These are phyloP conservation scores for Paxillus rubicundulus DNA, from an alignment of 768 basidiomycete genomes.

Conservation along the genomic window DNA sequence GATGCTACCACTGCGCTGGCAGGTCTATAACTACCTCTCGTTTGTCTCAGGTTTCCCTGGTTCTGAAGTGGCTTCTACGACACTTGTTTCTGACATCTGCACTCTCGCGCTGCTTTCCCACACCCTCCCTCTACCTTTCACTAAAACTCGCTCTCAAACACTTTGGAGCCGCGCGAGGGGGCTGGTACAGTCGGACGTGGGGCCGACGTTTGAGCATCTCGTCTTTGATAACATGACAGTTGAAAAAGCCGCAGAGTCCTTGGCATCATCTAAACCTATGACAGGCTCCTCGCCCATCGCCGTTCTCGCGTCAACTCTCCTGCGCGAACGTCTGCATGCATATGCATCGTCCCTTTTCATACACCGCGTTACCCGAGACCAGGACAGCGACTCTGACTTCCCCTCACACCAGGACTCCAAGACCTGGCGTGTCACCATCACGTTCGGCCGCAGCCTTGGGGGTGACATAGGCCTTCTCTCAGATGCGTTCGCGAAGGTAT, in stretches of 20 bases:
- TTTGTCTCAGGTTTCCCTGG: constrained; percentile 12
- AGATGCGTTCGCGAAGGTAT: constrained; percentile 53
- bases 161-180: constrained; percentile 42
- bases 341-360: constrained; percentile 59
- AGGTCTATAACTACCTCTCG: constrained; percentile 54
- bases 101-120: constrained; percentile 58
- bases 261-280: constrained; percentile 22
- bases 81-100: constrained; percentile 46
- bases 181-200: constrained; percentile 23
- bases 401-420: constrained; percentile 25
- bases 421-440: constrained; percentile 49
- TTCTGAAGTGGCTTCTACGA: constrained; percentile 23
- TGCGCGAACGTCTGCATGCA: constrained; percentile 50
- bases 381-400: constrained; percentile 14
- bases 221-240: constrained; percentile 52
- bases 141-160: constrained; percentile 40
- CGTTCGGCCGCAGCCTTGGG: constrained; percentile 62
- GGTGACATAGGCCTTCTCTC: constrained; percentile 55
- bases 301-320: constrained; percentile 47
- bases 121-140: constrained; percentile 38
- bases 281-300: constrained; percentile 40
- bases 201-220: constrained; percentile 50
- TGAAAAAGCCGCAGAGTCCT: constrained; percentile 48
- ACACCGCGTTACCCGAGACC: constrained; percentile 33
- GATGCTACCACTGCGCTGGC: constrained; percentile 41